Evolutionary conservation across 148 eudicot species (phyloP).

Genomic region (Arctostaphylos glauca): DNA sequence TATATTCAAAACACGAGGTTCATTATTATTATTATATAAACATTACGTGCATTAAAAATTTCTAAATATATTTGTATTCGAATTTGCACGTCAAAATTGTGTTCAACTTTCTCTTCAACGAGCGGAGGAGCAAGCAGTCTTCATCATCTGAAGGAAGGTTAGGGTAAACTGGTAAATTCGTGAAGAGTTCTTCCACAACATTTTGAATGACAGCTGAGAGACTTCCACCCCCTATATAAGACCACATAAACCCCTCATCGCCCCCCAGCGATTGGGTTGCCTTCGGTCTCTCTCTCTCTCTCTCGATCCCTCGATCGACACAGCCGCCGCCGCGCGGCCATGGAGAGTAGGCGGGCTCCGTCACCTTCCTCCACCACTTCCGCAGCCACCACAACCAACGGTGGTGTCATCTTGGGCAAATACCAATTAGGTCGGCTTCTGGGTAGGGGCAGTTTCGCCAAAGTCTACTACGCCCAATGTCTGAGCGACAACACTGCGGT

Average conservation of each 20-base stretch:
- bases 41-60: too few relatives aligned
- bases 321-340: not conserved
- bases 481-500: conserved; percentile 26
- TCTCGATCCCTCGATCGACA: not conserved
- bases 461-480: conserved; percentile 55
- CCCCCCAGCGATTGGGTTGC: not conserved
- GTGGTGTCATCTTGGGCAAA: conserved; percentile 31
- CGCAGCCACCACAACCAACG: conserved; percentile 14
- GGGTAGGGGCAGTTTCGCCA: conserved; percentile 78
- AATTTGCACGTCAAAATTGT: too few relatives aligned
- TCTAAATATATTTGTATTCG: too few relatives aligned
- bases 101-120: too few relatives aligned
- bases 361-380: not conserved
- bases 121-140: too few relatives aligned
- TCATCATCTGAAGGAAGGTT: not conserved
- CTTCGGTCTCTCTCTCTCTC: too few relatives aligned
- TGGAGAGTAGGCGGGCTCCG: not conserved
- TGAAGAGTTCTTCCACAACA: not conserved
- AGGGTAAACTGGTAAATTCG: not conserved
- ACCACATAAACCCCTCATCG: not conserved
- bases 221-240: not conserved
- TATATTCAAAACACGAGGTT: too few relatives aligned
- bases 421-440: conserved; percentile 44
- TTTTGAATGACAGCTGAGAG: not conserved
- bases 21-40: too few relatives aligned